These are phyloP conservation scores for Scleroderma bovista DNA, from an alignment of 768 basidiomycete genomes.

Conservation along the genomic window DNA sequence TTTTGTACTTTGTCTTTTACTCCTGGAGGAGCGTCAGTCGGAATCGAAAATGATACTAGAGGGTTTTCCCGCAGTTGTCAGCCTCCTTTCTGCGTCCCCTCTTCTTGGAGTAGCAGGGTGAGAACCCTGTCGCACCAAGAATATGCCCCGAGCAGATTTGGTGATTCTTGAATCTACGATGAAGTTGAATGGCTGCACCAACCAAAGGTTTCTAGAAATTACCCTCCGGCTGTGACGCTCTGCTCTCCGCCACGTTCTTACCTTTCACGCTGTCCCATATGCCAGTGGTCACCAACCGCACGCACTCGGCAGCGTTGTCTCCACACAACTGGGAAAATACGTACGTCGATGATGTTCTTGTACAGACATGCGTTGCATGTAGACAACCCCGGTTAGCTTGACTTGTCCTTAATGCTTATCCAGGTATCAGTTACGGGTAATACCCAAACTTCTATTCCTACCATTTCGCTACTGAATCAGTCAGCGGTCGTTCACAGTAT, in stretches of 20 bases:
- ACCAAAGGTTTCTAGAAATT: constrained; percentile 18
- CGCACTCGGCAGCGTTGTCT: constrained; percentile 19
- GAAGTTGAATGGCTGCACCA: not conserved
- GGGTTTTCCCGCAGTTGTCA: not conserved
- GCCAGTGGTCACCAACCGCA: constrained; percentile 33
- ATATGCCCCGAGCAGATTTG: not conserved
- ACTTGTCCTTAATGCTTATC: not conserved
- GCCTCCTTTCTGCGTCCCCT: not conserved
- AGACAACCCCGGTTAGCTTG: constrained; percentile 29
- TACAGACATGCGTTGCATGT: constrained; percentile 30
- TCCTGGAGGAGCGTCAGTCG: not conserved
- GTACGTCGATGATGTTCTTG: constrained; percentile 27
- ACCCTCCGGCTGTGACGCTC: constrained; percentile 19
- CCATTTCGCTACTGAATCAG: not conserved
- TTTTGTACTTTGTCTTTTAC: no score
- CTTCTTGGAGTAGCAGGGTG: not conserved
- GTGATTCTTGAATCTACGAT: not conserved
- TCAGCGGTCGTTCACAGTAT: not conserved
- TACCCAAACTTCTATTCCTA: constrained; percentile 2
- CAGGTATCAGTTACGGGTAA: not conserved
- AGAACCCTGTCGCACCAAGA: not conserved
- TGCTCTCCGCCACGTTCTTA: not conserved
- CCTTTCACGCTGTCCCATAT: constrained; percentile 31
- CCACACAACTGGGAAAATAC: constrained; percentile 35
- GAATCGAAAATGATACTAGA: not conserved